phyloP scores from a whole-genome alignment of 495 filamentous ascomycete genomes.

The Daldinia caldariorum region DNA sequence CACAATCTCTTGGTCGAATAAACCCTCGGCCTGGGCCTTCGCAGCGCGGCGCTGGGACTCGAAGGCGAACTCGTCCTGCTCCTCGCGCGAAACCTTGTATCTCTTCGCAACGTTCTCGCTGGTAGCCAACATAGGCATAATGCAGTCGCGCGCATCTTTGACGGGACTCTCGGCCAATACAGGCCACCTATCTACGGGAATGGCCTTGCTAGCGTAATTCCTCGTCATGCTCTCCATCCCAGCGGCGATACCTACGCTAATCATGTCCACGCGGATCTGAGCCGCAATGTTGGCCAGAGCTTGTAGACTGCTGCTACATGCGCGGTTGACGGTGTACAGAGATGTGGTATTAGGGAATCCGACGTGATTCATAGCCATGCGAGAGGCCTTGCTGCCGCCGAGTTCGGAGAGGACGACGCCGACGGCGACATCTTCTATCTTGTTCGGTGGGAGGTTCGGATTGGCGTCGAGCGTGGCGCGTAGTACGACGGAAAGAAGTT shows the following conservation, averaged over 20 bases:
- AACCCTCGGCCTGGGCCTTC: slow-evolving; percentile 71
- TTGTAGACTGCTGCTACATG: slow-evolving; percentile 81
- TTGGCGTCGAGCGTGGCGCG: slow-evolving; percentile 79
- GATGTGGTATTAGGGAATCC: slow-evolving; percentile 76
- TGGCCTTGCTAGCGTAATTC: slow-evolving; percentile 84
- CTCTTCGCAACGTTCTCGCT: slow-evolving; percentile 86
- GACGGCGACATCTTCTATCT: slow-evolving; percentile 82
- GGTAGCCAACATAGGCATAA: slow-evolving; percentile 96
- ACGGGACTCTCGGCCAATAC: slow-evolving; percentile 70
- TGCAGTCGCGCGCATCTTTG: slow-evolving; percentile 80
- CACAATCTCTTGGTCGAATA: slow-evolving; percentile 82
- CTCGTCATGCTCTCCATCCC: slow-evolving; percentile 95
- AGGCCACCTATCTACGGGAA: slow-evolving; percentile 83
- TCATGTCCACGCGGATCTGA: slow-evolving; percentile 74
- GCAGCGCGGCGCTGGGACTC: slow-evolving; percentile 76
- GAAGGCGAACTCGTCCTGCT: slow-evolving; percentile 86
- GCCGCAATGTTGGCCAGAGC: slow-evolving; percentile 76
- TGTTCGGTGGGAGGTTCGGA: slow-evolving; percentile 75
- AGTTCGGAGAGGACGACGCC: slow-evolving; percentile 91
- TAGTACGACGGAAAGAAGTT: slow-evolving; percentile 84
- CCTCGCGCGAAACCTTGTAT: slow-evolving; percentile 75
- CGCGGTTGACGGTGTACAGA: slow-evolving; percentile 87
- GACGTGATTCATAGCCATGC: slow-evolving; percentile 87
- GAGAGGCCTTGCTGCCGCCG: slow-evolving; percentile 87
- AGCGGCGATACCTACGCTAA: slow-evolving; percentile 83